These are phyloP conservation scores for Myxozyma vanderwaltii DNA, from an alignment of 805 yeast genomes.

Conservation along the genomic window DNA sequence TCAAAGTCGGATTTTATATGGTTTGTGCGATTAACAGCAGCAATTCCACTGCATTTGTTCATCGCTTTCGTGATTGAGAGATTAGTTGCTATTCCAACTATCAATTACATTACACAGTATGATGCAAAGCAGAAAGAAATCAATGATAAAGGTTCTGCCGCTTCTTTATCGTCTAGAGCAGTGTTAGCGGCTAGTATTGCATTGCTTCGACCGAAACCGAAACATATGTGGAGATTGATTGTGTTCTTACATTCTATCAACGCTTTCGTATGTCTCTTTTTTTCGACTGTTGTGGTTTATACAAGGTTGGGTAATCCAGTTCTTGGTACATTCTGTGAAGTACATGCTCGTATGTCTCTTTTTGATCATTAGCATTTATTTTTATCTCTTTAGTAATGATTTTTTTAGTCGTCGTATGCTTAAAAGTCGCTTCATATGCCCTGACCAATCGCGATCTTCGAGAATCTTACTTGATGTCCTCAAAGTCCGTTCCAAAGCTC, in stretches of 20 bases:
- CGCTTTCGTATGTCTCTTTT: conserved; percentile 38
- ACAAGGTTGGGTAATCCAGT: conserved; percentile 46
- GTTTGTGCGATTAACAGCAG: conserved; percentile 37
- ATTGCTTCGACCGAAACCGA: conserved; percentile 30
- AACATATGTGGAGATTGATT: conserved; percentile 41
- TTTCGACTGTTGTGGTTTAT: conserved; percentile 43
- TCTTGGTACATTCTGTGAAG: conserved; percentile 49
- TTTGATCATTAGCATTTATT: background rate
- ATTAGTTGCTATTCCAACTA: conserved; percentile 37
- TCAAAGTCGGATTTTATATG: conserved; percentile 40
- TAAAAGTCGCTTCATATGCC: conserved; percentile 49
- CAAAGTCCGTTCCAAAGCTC: conserved; percentile 41
- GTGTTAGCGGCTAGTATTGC: conserved; percentile 4
- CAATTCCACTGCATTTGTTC: conserved; percentile 44
- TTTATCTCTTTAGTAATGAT: background rate
- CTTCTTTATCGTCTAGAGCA: background rate
- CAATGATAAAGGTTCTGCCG: background rate
- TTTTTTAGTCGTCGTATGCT: conserved; percentile 42
- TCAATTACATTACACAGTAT: conserved; percentile 18
- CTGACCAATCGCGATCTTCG: conserved; percentile 51
- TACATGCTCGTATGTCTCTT: conserved; percentile 40
- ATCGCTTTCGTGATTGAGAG: conserved; percentile 45
- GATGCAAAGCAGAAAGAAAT: conserved; percentile 3
- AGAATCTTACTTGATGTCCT: conserved; percentile 31
- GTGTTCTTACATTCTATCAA: conserved; percentile 43